Conservation (phyloP, 2,329 filamentous ascomycete species). For the Myriosclerotinia scirpicola region DNA sequence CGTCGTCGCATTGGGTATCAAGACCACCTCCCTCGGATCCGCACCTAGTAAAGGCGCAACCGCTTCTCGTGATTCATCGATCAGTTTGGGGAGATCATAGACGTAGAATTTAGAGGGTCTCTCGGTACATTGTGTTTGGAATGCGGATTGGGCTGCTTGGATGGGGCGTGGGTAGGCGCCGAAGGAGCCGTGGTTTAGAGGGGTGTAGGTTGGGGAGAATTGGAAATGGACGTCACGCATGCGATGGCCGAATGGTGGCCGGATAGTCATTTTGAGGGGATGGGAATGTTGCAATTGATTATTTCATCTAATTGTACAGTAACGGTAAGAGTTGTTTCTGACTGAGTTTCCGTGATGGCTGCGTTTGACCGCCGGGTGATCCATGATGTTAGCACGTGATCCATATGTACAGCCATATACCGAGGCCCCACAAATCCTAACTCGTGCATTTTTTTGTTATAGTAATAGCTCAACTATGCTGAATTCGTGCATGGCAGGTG, state of each 20-base stretch:
- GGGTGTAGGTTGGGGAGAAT: constrained; percentile 33
- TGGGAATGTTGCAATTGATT: not conserved
- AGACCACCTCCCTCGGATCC: constrained; percentile 65
- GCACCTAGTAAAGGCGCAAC: constrained; percentile 66
- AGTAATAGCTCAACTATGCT: too few relatives aligned
- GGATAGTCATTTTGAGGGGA: constrained; percentile 1
- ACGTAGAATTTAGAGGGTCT: constrained; percentile 75
- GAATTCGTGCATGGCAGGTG: too few relatives aligned
- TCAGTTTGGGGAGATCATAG: constrained; percentile 59
- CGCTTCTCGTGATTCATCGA: constrained; percentile 63
- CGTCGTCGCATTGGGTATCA: constrained; percentile 77
- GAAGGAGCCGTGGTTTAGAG: constrained; percentile 61
- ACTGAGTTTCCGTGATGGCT: not conserved
- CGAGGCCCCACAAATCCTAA: too few relatives aligned
- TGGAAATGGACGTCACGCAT: constrained; percentile 34
- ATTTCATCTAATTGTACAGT: not conserved
- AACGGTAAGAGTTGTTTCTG: not conserved
- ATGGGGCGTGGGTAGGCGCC: constrained; percentile 70
- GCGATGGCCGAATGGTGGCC: constrained; percentile 31
- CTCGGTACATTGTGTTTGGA: constrained; percentile 65
- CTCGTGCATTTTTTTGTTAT: too few relatives aligned
- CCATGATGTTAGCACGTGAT: not conserved
- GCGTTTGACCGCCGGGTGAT: not conserved
- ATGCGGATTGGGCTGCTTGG: constrained; percentile 58
- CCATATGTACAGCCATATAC: too few relatives aligned